Conservation (phyloP, 2,329 filamentous ascomycete genomes). For the Penicillium sp. region DNA sequence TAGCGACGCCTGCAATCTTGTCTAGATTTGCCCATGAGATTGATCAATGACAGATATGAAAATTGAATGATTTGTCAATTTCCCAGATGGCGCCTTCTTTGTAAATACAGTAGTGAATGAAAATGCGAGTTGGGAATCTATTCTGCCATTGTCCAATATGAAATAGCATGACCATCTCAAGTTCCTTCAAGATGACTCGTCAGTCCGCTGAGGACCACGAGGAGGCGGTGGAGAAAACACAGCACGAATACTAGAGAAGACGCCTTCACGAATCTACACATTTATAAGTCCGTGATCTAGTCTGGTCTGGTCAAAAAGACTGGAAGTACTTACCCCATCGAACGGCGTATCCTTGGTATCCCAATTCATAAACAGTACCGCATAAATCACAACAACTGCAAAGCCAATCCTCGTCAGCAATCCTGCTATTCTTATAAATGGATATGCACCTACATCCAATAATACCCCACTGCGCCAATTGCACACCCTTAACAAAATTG, state of each 20-base stretch:
- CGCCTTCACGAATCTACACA: conserved; percentile 30
- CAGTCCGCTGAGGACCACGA: conserved; percentile 22
- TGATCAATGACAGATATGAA: conserved; percentile 25
- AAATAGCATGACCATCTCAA: neutral
- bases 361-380: conserved; percentile 44
- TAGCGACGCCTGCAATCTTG: conserved; percentile 18
- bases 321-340: conserved; percentile 32
- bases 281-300: conserved; percentile 1
- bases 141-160: conserved; percentile 8
- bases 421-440: neutral
- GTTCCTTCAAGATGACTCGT: conserved; percentile 3
- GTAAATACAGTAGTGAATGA: neutral
- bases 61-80: conserved; percentile 18
- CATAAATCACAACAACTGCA: conserved; percentile 41
- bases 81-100: neutral
- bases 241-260: conserved; percentile 31
- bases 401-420: conserved; percentile 12
- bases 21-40: conserved; percentile 20
- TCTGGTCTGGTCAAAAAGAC: neutral
- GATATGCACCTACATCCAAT: conserved; percentile 45
- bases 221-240: conserved; percentile 33
- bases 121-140: neutral
- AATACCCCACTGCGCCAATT: conserved; percentile 52
- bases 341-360: conserved; percentile 39
- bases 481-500: conserved; percentile 54